Percentiles rank a stretch among this genome's conserved stretches.
Conservation (phyloP, 2,329 filamentous ascomycete species). For the Aspergillus quadricinctus region DNA sequence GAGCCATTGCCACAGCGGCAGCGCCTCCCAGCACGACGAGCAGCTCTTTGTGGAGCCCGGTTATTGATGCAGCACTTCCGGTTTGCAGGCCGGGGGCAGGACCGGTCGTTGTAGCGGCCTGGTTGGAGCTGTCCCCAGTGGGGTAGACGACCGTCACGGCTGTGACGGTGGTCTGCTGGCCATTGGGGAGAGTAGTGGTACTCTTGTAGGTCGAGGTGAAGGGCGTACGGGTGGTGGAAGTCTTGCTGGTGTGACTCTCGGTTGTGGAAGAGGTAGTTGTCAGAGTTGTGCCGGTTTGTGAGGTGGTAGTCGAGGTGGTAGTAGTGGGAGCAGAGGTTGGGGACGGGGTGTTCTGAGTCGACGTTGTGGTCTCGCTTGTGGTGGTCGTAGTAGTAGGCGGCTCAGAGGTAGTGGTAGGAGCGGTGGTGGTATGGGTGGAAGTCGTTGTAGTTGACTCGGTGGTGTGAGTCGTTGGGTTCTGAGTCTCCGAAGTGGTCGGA, state of each 20-base stretch:
- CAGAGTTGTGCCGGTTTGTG: slow-evolving; percentile 11
- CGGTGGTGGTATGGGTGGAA: neutral
- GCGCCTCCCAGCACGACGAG: slow-evolving; percentile 39
- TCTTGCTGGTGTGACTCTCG: slow-evolving; percentile 13
- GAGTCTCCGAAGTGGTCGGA: slow-evolving; percentile 3
- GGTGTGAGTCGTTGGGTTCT: slow-evolving; percentile 2
- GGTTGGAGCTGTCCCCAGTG: slow-evolving; percentile 20
- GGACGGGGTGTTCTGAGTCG: slow-evolving; percentile 5
- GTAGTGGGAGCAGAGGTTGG: slow-evolving; percentile 17
- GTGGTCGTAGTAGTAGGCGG: slow-evolving; percentile 9
- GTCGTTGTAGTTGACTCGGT: slow-evolving; percentile 7
- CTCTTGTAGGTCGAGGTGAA: slow-evolving; percentile 38
- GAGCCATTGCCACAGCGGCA: slow-evolving; percentile 35
- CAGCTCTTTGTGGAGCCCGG: slow-evolving; percentile 31
- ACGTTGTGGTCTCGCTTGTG: slow-evolving; percentile 17
- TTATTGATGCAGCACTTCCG: slow-evolving; percentile 26
- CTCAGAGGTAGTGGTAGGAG: slow-evolving; percentile 5
- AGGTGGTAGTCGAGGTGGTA: slow-evolving; percentile 12
- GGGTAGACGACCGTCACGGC: slow-evolving; percentile 43
- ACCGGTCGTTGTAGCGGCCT: slow-evolving; percentile 19
- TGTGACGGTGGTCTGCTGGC: slow-evolving; percentile 41
- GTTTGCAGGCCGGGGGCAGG: slow-evolving; percentile 39
- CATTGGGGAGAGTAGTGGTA: slow-evolving; percentile 41
- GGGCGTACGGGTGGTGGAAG: slow-evolving; percentile 19
- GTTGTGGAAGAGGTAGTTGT: slow-evolving; percentile 14